Evolutionary conservation across 192 early-diverging fungal species (phyloP).

Genomic region (Podila minutissima): DNA sequence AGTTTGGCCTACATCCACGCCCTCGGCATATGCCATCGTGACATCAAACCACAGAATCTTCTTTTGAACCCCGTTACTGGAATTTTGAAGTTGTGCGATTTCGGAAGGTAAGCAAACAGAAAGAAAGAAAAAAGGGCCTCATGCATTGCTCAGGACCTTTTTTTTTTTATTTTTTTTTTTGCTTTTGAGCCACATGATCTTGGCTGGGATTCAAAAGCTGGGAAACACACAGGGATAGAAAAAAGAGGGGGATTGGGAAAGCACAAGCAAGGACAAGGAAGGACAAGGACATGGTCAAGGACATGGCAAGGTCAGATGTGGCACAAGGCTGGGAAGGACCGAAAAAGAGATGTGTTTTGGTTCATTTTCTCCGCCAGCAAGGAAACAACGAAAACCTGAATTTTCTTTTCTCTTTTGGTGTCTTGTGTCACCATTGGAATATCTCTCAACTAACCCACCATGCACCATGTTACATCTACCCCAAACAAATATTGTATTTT

Average conservation of each 20-base stretch:
- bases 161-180: slow-evolving; percentile 27
- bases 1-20: slow-evolving; percentile 97
- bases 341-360: too few relatives aligned
- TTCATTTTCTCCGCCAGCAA: too few relatives aligned
- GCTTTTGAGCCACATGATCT: slow-evolving; percentile 39
- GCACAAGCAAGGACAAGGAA: slow-evolving; percentile 1
- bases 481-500: slow-evolving; percentile 4
- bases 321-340: too few relatives aligned
- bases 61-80: slow-evolving; percentile 89
- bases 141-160: neutral
- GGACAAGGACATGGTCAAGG: neutral
- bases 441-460: too few relatives aligned
- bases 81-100: slow-evolving; percentile 98
- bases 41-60: slow-evolving; percentile 99
- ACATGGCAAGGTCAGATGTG: neutral
- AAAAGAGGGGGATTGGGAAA: neutral
- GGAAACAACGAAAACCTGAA: neutral
- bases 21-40: slow-evolving; percentile 97
- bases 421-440: slow-evolving; percentile 30
- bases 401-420: neutral
- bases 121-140: neutral
- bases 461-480: too few relatives aligned
- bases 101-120: slow-evolving; percentile 70
- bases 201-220: slow-evolving; percentile 44
- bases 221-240: slow-evolving; percentile 21